Conservation (phyloP, 306 rosid species). For the Lotus japonicus region DNA sequence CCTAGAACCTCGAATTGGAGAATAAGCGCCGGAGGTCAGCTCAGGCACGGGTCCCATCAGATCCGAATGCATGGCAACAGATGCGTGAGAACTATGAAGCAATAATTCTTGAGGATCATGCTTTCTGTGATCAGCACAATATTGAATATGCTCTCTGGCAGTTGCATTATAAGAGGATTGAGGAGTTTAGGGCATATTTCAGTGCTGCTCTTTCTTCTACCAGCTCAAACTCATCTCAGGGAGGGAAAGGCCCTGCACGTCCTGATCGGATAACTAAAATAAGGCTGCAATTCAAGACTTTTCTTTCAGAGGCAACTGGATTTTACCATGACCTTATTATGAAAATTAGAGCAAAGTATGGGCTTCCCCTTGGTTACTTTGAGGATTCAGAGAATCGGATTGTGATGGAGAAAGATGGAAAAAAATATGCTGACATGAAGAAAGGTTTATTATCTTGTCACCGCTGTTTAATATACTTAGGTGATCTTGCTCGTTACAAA, state of each 20-base stretch:
- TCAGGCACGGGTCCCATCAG: constrained; percentile 84
- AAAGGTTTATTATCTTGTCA: constrained; percentile 80
- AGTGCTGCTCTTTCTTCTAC: constrained; percentile 54
- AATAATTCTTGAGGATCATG: constrained; percentile 84
- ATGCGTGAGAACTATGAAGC: constrained; percentile 91
- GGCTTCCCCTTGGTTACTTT: constrained; percentile 77
- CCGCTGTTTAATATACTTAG: constrained; percentile 86
- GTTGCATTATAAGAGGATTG: constrained; percentile 89
- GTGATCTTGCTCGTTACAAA: constrained; percentile 97
- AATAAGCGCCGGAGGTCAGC: constrained; percentile 69
- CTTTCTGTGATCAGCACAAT: constrained; percentile 71
- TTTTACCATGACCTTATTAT: constrained; percentile 89
- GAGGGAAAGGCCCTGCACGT: constrained; percentile 51
- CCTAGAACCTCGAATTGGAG: constrained; percentile 74
- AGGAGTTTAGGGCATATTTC: constrained; percentile 72
- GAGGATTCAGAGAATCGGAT: constrained; percentile 63
- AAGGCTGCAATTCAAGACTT: constrained; percentile 79
- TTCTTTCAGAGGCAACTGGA: constrained; percentile 92
- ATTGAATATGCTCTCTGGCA: constrained; percentile 87
- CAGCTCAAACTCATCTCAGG: constrained; percentile 59
- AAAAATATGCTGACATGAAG: constrained; percentile 70
- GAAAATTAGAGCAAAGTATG: constrained; percentile 77
- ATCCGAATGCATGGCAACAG: constrained; percentile 94
- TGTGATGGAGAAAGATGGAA: constrained; percentile 74
- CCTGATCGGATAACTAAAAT: constrained; percentile 77